A percentile compares a stretch with the other conserved stretches of the same genome.
phyloP scores from a whole-genome alignment of 176 grass and related monocot species.

The Triticum monococcum region DNA sequence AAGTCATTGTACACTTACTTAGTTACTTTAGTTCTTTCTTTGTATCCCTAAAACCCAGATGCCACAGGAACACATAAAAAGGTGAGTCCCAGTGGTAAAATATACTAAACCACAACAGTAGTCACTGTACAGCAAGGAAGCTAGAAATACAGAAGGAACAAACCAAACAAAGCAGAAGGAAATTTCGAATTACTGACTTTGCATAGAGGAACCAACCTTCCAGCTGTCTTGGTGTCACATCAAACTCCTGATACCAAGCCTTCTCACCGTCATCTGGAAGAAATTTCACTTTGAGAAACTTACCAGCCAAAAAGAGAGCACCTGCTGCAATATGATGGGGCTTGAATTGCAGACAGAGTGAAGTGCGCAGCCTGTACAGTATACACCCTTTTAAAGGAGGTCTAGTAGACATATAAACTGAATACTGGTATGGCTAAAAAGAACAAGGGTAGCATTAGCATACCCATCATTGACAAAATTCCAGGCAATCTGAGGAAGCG shows the following conservation, averaged over 20 bases:
- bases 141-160: not conserved
- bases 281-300: slow-evolving; percentile 97
- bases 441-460: slow-evolving; percentile 51
- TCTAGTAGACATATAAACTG: slow-evolving; percentile 30
- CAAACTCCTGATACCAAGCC: slow-evolving; percentile 93
- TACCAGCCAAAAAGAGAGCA: slow-evolving; percentile 94
- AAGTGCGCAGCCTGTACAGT: slow-evolving; percentile 56
- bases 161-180: not conserved
- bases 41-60: not conserved
- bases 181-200: slow-evolving; percentile 20
- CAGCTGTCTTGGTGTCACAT: slow-evolving; percentile 84
- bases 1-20: not conserved
- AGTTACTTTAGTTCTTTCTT: not conserved
- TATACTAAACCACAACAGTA: not conserved
- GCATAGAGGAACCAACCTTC: slow-evolving; percentile 80
- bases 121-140: not conserved
- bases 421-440: slow-evolving; percentile 22
- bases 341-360: slow-evolving; percentile 81
- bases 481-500: slow-evolving; percentile 91
- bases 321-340: slow-evolving; percentile 98
- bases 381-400: slow-evolving; percentile 31
- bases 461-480: slow-evolving; percentile 99
- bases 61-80: not conserved
- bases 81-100: not conserved
- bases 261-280: slow-evolving; percentile 90